A percentile compares a stretch with the other conserved stretches of the same genome.
Conservation (phyloP, 2,329 filamentous ascomycete genomes). For the Leptographium lundbergii region DNA sequence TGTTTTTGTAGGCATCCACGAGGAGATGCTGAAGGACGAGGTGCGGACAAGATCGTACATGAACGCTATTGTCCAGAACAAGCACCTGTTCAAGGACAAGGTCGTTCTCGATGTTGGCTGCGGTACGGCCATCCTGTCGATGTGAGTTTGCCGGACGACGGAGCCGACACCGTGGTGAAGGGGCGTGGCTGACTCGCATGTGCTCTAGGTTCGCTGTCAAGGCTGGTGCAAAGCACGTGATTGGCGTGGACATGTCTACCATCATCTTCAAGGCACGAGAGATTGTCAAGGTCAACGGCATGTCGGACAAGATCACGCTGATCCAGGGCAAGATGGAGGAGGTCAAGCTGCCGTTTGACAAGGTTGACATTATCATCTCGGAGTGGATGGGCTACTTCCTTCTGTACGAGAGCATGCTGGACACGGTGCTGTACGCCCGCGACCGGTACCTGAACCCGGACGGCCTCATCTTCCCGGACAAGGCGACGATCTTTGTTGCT, state of each 20-base stretch:
- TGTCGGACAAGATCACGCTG: slow-evolving; percentile 92
- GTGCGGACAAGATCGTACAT: slow-evolving; percentile 94
- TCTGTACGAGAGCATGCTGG: slow-evolving; percentile 97
- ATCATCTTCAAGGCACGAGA: slow-evolving; percentile 98
- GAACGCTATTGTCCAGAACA: slow-evolving; percentile 94
- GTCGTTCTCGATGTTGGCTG: slow-evolving; percentile 93
- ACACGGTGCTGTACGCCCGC: slow-evolving; percentile 92
- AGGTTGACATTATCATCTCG: slow-evolving; percentile 98
- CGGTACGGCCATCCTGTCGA: slow-evolving; percentile 94
- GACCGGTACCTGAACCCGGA: slow-evolving; percentile 81
- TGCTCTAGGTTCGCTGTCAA: slow-evolving; percentile 77
- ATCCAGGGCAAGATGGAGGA: slow-evolving; percentile 99
- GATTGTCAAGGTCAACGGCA: slow-evolving; percentile 84
- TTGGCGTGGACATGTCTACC: slow-evolving; percentile 98
- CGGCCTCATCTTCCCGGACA: slow-evolving; percentile 95
- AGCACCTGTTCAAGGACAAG: slow-evolving; percentile 84
- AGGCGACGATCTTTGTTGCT: slow-evolving; percentile 92
- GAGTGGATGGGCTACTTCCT: slow-evolving; percentile 99
- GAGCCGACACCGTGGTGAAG: background rate
- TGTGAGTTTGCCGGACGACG: slow-evolving; percentile 46
- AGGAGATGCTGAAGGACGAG: slow-evolving; percentile 99
- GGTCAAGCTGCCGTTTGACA: slow-evolving; percentile 79
- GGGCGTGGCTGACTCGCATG: background rate
- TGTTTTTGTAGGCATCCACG: slow-evolving; percentile 62
- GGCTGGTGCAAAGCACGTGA: slow-evolving; percentile 95